Conservation (phyloP, 2,329 filamentous ascomycete genomes). For the Chalaropsis ovoidea region DNA sequence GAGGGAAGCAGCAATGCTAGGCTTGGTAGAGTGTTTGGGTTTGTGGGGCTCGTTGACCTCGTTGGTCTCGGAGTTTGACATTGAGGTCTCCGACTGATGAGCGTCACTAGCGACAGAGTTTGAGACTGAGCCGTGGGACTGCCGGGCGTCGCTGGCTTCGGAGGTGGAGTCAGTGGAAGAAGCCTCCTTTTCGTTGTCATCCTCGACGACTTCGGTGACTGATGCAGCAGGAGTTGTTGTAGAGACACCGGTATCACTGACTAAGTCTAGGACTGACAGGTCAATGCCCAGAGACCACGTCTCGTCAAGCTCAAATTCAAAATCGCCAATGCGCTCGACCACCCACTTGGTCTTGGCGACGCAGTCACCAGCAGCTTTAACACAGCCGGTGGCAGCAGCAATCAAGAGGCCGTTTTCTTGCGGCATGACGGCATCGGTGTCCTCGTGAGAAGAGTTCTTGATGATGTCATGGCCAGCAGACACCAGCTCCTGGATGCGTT, state of each 20-base stretch:
- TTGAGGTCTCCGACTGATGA: not conserved
- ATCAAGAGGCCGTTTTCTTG: conserved; percentile 68
- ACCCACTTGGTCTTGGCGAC: conserved; percentile 75
- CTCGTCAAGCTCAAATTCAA: conserved; percentile 67
- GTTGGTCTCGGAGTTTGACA: conserved; percentile 25
- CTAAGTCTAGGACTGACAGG: conserved; percentile 40
- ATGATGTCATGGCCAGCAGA: conserved; percentile 72
- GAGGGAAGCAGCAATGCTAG: conserved; percentile 38
- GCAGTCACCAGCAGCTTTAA: conserved; percentile 83
- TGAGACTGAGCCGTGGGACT: conserved; percentile 29
- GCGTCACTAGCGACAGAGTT: not conserved
- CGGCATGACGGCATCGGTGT: conserved; percentile 69
- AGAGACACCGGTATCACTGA: conserved; percentile 30
- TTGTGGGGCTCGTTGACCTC: conserved; percentile 25
- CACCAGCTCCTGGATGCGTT: conserved; percentile 69
- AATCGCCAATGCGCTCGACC: conserved; percentile 82
- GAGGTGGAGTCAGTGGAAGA: not conserved
- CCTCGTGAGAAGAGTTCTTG: conserved; percentile 54
- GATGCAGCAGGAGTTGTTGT: not conserved
- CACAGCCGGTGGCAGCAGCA: conserved; percentile 72
- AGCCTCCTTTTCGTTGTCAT: conserved; percentile 26
- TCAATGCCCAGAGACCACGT: conserved; percentile 44
- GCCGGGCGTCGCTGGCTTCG: not conserved
- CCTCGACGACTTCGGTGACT: conserved; percentile 25
- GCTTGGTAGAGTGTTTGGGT: conserved; percentile 32